Evolutionary conservation across 208 protist genomes (phyloP).

Genomic region (Angomonas desouzai): DNA sequence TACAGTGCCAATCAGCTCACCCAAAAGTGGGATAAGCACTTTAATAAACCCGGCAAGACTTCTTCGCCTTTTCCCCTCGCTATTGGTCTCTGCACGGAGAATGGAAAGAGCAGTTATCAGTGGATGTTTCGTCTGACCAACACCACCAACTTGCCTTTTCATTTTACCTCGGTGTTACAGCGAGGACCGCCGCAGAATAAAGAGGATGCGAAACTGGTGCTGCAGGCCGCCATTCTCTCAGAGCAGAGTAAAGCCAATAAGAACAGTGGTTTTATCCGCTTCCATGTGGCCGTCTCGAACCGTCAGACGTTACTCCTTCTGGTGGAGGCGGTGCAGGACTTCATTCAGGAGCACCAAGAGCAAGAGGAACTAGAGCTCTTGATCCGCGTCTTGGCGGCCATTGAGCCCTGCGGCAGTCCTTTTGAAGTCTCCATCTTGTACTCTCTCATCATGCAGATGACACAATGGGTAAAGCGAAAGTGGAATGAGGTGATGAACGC

Average conservation of each 20-base stretch:
- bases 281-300: neutral
- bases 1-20: neutral
- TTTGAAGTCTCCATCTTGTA: constrained; percentile 4
- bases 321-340: neutral
- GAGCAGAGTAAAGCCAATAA: neutral
- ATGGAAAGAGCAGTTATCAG: neutral
- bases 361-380: neutral
- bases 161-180: constrained; percentile 7
- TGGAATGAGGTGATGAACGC: neutral
- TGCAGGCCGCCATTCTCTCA: neutral
- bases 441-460: neutral
- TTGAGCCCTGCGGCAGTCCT: neutral
- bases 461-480: neutral
- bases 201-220: neutral
- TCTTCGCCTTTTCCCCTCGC: neutral
- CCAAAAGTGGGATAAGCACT: neutral
- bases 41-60: neutral
- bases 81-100: neutral
- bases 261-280: neutral
- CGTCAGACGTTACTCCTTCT: neutral
- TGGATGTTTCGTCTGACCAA: neutral
- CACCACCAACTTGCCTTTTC: neutral
- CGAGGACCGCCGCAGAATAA: neutral
- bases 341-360: neutral
- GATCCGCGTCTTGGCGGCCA: neutral